Base-by-base conservation (phyloP, 129 eudicot genomes). In the sunflower (Helianthus annuus) region DNA sequence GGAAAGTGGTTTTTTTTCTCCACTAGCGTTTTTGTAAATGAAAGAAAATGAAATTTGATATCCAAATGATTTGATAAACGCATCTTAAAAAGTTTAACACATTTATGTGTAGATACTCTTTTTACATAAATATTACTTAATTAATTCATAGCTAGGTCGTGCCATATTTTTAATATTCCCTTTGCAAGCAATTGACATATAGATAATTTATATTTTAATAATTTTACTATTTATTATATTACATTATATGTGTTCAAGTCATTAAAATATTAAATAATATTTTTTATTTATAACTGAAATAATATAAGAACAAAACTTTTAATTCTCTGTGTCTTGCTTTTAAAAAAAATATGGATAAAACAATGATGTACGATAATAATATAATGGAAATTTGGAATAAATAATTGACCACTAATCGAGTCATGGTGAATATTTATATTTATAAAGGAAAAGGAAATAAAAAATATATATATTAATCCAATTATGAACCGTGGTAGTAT, bases 381-480 rank as follows among this genome's bases (percentile, higher is more conserved):
- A 32, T 51, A 63, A 36, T 52, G 44, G 27, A 36, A 34, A 69
- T 15, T 9, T 36, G 15, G 49, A 54, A 11, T 56, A 71, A 12
- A 42, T 71, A 38, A 71, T 55, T 54, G 75, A 51, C 45, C 55
- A 57, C 24, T 59, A 22, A 56, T 56, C n/a, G 32, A 24, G 14
- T 14, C 52, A 71, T 71, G 66, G 66, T 12, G 66, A 56, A 56
- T 70, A 70, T 55, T 46, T 19, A 67, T 68, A 38, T 15, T 3
- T 34, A 13, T 10, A 55, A 19, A 12, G 1, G 16, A 68, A 49
- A 29, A 48, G 27, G 9, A 32, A 48, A 48, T 0, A 13, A 0
- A 38, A 40, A 5, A 57, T 4, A 12, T 2, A 66, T 66, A 66
- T 5, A 66, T 45, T 19, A 66, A 46, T 66, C 39, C 6, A 13